Evolutionary conservation across 176 grass and related monocot genomes (phyloP).

Genomic region (Oryza glaberrima): DNA sequence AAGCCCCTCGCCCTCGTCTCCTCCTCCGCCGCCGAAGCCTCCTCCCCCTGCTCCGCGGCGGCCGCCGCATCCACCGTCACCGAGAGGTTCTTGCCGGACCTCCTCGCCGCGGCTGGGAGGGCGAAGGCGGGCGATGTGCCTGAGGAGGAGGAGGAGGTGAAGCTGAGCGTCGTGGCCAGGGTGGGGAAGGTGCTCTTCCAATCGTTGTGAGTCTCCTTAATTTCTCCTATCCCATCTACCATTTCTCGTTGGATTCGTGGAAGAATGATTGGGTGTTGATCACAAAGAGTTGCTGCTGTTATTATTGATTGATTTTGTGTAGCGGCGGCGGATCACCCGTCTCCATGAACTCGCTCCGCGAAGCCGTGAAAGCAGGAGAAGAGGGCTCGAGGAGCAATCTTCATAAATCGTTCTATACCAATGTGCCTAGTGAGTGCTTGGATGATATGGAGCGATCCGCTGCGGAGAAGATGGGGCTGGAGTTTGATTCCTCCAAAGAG

Average conservation of each 20-base stretch:
- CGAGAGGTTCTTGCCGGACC: constrained; percentile 36
- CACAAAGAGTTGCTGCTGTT: background rate
- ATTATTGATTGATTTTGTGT: background rate
- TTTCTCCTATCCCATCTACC: background rate
- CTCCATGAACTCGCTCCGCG: constrained; percentile 31
- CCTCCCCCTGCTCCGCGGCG: background rate
- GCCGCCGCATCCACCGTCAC: background rate
- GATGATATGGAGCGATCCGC: constrained; percentile 34
- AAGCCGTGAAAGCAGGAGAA: constrained; percentile 42
- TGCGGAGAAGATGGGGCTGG: constrained; percentile 26
- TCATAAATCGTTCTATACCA: constrained; percentile 44
- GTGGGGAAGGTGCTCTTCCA: constrained; percentile 48
- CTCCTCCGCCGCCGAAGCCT: background rate
- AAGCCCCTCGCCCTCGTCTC: constrained; percentile 44
- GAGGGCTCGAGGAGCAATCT: constrained; percentile 38
- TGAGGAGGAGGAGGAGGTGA: constrained; percentile 14
- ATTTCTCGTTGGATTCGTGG: constrained; percentile 18
- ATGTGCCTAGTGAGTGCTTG: constrained; percentile 34
- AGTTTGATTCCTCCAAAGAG: constrained; percentile 45
- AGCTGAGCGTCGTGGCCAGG: constrained; percentile 40
- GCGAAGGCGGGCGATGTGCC: background rate
- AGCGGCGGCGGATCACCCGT: constrained; percentile 11
- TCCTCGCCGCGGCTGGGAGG: constrained; percentile 39
- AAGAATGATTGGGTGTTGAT: background rate
- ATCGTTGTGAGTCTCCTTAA: constrained; percentile 30